Percentiles rank a stretch among this genome's conserved stretches.
Conservation (phyloP, 306 rosid species). For the Inga oerstediana region DNA sequence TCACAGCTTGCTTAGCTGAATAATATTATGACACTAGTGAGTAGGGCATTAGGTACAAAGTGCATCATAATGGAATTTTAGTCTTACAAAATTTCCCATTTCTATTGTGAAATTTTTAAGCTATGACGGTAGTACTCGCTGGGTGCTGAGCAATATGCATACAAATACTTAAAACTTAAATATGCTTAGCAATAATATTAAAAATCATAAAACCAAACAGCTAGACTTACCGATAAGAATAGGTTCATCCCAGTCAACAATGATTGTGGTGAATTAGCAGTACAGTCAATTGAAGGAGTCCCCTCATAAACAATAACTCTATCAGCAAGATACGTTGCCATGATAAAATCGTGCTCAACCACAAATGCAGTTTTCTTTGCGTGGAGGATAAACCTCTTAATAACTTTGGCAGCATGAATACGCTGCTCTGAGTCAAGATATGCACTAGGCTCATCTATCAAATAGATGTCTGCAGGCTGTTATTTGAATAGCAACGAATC, state of each 20-base stretch:
- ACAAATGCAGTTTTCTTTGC: constrained; percentile 97
- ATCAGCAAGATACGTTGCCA: constrained; percentile 98
- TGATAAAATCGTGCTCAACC: constrained; percentile 96
- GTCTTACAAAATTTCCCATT: background rate
- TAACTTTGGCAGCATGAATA: constrained; percentile 93
- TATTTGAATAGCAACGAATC: constrained; percentile 26
- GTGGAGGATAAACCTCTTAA: constrained; percentile 95
- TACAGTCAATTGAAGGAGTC: constrained; percentile 80
- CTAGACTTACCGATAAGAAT: constrained; percentile 85
- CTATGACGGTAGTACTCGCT: background rate
- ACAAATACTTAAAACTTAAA: background rate
- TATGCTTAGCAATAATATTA: background rate
- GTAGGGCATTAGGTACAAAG: background rate
- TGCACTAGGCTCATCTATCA: constrained; percentile 97
- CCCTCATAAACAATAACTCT: constrained; percentile 97
- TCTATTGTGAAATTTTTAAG: background rate
- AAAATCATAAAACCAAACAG: background rate
- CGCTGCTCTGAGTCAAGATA: constrained; percentile 99
- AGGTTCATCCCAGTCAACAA: constrained; percentile 96
- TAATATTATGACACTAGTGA: background rate
- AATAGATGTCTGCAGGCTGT: constrained; percentile 98
- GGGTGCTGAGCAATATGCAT: background rate
- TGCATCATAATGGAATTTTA: background rate
- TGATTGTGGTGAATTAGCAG: constrained; percentile 89
- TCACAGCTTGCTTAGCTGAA: too few relatives aligned